Percentiles rank a stretch among this genome's conserved stretches.
Evolutionary conservation across 768 basidiomycete genomes (phyloP).

Genomic region (Pisolithus albus): DNA sequence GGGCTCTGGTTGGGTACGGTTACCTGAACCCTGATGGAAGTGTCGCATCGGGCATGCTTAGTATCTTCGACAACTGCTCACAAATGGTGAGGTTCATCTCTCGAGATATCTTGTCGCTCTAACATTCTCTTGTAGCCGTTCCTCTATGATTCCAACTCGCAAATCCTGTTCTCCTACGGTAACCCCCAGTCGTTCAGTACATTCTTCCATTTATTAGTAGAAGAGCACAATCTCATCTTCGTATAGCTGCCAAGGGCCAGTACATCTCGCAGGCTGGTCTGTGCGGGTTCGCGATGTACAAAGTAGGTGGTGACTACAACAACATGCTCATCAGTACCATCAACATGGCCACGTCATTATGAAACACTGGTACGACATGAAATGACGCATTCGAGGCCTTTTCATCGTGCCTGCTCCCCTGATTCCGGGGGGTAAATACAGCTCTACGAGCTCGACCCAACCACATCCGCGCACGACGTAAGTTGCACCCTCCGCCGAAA

Average conservation of each 20-base stretch:
- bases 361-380: not conserved
- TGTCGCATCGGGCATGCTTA: conserved; percentile 47
- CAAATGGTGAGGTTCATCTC: conserved; percentile 54
- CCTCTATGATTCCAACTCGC: conserved; percentile 49
- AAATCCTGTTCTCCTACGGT: conserved; percentile 63
- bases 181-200: conserved; percentile 51
- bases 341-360: conserved; percentile 15
- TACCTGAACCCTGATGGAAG: conserved; percentile 43
- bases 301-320: conserved; percentile 37
- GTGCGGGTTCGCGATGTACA: conserved; percentile 41
- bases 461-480: too few species aligned
- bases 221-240: not conserved
- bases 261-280: conserved; percentile 32
- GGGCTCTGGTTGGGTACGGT: conserved; percentile 52
- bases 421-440: too few species aligned
- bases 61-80: conserved; percentile 58
- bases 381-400: conserved; percentile 3
- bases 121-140: conserved; percentile 44
- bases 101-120: not conserved
- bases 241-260: conserved; percentile 35
- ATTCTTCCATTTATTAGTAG: not conserved
- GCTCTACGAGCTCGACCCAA: too few species aligned
- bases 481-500: too few species aligned
- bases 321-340: conserved; percentile 31
- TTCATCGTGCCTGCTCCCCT: too few species aligned